Percentiles rank a stretch among this genome's conserved stretches.
Conservation (phyloP, 805 yeast species). For the Candida sphagnicola region DNA sequence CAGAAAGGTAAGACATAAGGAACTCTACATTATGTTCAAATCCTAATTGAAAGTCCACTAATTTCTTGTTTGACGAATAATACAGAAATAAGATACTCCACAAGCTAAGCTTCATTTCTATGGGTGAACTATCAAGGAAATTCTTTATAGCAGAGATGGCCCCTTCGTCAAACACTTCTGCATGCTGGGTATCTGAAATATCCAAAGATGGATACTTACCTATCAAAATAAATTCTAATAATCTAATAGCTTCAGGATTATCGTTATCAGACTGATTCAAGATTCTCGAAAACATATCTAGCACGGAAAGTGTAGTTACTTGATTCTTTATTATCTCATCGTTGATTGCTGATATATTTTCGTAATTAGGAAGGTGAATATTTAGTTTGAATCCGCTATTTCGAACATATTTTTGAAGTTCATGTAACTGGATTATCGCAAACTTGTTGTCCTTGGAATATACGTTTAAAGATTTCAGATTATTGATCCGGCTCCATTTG, state of each 20-base stretch:
- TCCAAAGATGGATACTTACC: conserved; percentile 8
- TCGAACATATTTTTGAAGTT: conserved; percentile 11
- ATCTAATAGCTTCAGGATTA: conserved; percentile 28
- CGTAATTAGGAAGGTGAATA: conserved; percentile 54
- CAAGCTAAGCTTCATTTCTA: conserved; percentile 62
- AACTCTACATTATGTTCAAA: conserved; percentile 49
- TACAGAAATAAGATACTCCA: conserved; percentile 71
- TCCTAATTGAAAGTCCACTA: conserved; percentile 41
- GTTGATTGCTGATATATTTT: conserved; percentile 55
- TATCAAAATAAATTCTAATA: conserved; percentile 47
- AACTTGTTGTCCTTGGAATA: conserved; percentile 27
- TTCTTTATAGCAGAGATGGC: conserved; percentile 47
- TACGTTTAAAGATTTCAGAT: conserved; percentile 23
- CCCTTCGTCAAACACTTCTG: conserved; percentile 4
- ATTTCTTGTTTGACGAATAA: conserved; percentile 31
- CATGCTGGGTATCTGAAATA: neutral
- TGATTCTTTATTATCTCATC: conserved; percentile 51
- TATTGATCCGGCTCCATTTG: conserved; percentile 33
- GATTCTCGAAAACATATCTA: conserved; percentile 58
- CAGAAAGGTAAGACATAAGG: conserved; percentile 32
- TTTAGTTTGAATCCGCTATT: conserved; percentile 12
- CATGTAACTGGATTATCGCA: conserved; percentile 20
- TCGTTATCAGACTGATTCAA: conserved; percentile 30
- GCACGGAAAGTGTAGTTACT: conserved; percentile 66
- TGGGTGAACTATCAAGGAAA: conserved; percentile 61